Evolutionary conservation across 192 early-diverging fungal genomes (phyloP).

Genomic region (Coemansia sp.): DNA sequence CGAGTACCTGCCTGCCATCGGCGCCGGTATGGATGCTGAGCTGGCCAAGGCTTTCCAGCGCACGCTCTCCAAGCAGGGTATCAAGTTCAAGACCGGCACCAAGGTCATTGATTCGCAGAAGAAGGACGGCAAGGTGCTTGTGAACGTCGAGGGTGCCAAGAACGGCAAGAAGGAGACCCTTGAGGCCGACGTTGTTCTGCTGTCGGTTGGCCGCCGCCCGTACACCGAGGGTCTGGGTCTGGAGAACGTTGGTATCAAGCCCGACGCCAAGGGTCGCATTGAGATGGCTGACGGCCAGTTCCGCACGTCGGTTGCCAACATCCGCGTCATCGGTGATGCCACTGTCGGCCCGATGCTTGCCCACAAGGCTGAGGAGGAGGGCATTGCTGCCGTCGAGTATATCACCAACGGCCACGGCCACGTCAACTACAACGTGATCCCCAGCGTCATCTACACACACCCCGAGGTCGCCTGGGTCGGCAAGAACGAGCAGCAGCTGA

Average conservation of each 20-base stretch:
- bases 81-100: constrained; percentile 98
- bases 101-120: constrained; percentile 89
- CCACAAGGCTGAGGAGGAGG: constrained; percentile 99
- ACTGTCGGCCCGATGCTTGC: constrained; percentile 98
- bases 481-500: constrained; percentile 91
- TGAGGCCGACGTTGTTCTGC: constrained; percentile 87
- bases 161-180: constrained; percentile 76
- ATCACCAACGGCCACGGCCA: constrained; percentile 90
- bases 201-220: constrained; percentile 94
- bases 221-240: constrained; percentile 90
- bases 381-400: constrained; percentile 94
- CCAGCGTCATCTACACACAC: constrained; percentile 97
- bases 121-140: constrained; percentile 81
- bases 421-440: constrained; percentile 98
- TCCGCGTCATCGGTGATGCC: constrained; percentile 96
- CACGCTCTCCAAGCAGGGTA: constrained; percentile 89
- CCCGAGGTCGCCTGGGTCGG: constrained; percentile 99
- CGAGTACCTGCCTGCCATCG: constrained; percentile 89
- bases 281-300: constrained; percentile 70
- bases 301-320: constrained; percentile 81
- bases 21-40: constrained; percentile 96
- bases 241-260: constrained; percentile 85
- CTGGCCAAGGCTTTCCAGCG: constrained; percentile 92
- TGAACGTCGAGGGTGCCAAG: constrained; percentile 89
- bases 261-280: constrained; percentile 85